Percentiles rank a stretch among this genome's conserved stretches.
Conservation (phyloP, 257 asterid genomes). For the Nemophila menziesii region DNA sequence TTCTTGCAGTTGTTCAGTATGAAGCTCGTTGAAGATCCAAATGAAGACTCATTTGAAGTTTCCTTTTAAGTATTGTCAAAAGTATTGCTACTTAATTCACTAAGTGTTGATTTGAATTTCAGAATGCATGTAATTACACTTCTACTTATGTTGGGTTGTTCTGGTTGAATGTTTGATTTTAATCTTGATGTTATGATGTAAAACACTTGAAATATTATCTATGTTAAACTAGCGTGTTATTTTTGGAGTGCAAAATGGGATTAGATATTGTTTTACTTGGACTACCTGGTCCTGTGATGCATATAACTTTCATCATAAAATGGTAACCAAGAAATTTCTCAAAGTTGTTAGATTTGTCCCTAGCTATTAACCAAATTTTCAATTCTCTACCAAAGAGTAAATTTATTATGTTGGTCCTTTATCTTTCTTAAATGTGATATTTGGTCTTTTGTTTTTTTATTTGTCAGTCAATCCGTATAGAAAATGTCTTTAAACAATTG, state of each 20-base stretch:
- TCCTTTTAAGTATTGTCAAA: background rate
- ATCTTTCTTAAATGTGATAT: too few species aligned
- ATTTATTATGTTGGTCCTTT: too few species aligned
- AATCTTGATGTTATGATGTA: background rate
- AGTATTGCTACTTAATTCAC: background rate
- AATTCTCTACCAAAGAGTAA: too few species aligned
- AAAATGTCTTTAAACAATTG: too few species aligned
- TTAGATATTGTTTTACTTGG: background rate
- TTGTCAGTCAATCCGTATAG: too few species aligned
- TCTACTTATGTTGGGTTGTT: background rate
- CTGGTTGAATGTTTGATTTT: background rate
- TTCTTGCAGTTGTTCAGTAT: constrained; percentile 51
- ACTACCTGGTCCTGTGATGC: too few species aligned
- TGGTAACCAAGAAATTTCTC: too few species aligned
- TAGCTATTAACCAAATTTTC: too few species aligned
- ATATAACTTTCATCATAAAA: too few species aligned
- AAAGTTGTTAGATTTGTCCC: too few species aligned
- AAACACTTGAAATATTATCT: background rate
- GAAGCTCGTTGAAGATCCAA: constrained; percentile 40
- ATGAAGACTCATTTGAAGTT: background rate
- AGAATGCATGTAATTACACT: background rate
- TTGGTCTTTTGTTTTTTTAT: too few species aligned
- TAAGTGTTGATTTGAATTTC: background rate
- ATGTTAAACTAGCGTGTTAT: background rate
- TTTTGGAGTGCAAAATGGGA: background rate